Evolutionary conservation across 2,329 filamentous ascomycete species (phyloP).

Genomic region (Talaromyces sp.): DNA sequence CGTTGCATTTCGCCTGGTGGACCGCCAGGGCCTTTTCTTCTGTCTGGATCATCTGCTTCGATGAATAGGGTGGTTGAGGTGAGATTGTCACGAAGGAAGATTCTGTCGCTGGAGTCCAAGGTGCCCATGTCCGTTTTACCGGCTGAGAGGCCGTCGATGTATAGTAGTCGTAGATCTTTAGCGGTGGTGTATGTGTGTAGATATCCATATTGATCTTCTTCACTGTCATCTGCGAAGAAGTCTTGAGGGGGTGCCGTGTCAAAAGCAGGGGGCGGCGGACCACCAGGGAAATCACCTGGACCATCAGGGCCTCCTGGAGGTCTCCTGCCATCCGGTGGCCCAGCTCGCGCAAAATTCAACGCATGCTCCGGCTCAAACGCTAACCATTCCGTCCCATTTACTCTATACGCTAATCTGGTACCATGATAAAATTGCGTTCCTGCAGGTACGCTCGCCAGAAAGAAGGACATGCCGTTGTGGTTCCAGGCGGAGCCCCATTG

Average conservation of each 20-base stretch:
- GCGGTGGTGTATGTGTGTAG: slow-evolving; percentile 64
- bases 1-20: slow-evolving; percentile 32
- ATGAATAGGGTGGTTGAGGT: neutral
- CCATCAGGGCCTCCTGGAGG: neutral
- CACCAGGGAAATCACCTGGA: neutral
- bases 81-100: slow-evolving; percentile 47
- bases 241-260: neutral
- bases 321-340: neutral
- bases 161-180: slow-evolving; percentile 59
- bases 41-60: neutral
- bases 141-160: slow-evolving; percentile 68
- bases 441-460: slow-evolving; percentile 62
- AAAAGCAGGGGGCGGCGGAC: neutral
- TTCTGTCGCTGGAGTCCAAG: slow-evolving; percentile 63
- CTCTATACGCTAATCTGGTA: slow-evolving; percentile 42
- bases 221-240: neutral
- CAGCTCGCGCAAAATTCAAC: slow-evolving; percentile 56
- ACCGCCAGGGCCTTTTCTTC: neutral
- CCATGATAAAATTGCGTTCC: slow-evolving; percentile 70
- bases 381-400: slow-evolving; percentile 64
- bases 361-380: slow-evolving; percentile 76
- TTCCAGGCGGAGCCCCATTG: slow-evolving; percentile 71
- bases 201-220: slow-evolving; percentile 48
- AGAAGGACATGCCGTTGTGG: slow-evolving; percentile 73
- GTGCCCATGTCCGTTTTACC: slow-evolving; percentile 65